Evolutionary conservation across 805 yeast species (phyloP).

Genomic region (Nakazawaea anatomiae): DNA sequence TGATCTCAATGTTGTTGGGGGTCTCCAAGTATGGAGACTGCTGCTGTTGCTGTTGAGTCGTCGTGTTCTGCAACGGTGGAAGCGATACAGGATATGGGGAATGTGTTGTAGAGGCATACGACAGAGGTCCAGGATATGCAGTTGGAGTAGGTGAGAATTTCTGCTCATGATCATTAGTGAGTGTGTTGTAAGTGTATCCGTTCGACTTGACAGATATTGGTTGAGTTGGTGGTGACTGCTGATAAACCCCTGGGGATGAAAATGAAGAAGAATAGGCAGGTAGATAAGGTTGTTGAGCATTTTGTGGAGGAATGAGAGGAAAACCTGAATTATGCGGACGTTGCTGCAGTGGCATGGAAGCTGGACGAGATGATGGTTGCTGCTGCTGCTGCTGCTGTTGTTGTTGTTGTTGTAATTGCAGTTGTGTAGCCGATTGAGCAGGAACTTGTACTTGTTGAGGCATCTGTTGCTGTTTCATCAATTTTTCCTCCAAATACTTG

Average conservation of each 20-base stretch:
- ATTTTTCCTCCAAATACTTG: slow-evolving; percentile 6
- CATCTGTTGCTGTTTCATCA: not conserved
- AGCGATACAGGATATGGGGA: not conserved
- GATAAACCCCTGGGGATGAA: not conserved
- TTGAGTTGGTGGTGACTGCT: not conserved
- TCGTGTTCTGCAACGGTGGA: not conserved
- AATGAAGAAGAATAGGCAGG: not conserved
- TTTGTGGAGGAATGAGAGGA: not conserved
- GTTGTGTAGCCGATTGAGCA: not conserved
- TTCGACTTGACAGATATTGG: not conserved
- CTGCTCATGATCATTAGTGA: not conserved
- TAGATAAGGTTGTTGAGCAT: not conserved
- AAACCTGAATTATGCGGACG: not conserved
- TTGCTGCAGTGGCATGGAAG: not conserved
- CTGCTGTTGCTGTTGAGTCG: not conserved
- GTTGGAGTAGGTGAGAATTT: not conserved
- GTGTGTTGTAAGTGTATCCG: not conserved
- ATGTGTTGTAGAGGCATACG: not conserved
- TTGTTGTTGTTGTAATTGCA: not conserved
- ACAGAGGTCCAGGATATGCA: not conserved
- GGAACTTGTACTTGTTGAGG: not conserved
- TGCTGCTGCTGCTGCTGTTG: not conserved
- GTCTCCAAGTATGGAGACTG: not conserved
- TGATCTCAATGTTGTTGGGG: slow-evolving; percentile 3
- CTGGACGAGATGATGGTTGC: not conserved